Evolutionary conservation across 768 basidiomycete genomes (phyloP), one percentile per base, ranked within the genome.

Genomic region (Cantharellus cinnabarinus): DNA sequence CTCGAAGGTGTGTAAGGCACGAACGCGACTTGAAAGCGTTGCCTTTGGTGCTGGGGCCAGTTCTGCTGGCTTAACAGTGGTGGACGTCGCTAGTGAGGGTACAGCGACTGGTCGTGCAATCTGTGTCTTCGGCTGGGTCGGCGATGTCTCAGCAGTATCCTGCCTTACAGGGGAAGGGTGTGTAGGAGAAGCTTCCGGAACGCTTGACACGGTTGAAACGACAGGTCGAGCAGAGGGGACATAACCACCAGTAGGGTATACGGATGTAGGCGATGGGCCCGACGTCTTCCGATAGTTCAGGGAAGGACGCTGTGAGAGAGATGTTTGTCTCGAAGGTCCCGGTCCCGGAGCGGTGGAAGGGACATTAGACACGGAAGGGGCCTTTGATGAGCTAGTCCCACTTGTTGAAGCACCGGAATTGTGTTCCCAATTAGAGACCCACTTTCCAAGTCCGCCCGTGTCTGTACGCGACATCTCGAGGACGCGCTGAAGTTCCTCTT

Each of bases 381-480:
- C 56, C 35, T 68, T 70, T 1, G 74, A 66, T 64, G 78, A 77
- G 4, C 71, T 67, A 0, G 72, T 62, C 7, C 10, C 38, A 10
- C 37, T 40, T 7, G 56, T 5, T 14, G 38, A 39, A 38, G 38
- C 56, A 42, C 56, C 41, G 14, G 10, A 37, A 38, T 40, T 37
- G 5, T 5, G 14, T 7, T 35, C 34, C 15, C 42, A 40, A 14
- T 57, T 14, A 10, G 10, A 14, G 5, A 57, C 56, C 76, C 81
- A 82, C 41, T 76, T 73, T 3, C 67, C 64, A 54, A 88, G 76
- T 0, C 90, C 91, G 5, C 91, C 91, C 63, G 83, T 85, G 67
- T 97, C 91, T 58, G 83, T 81, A 72, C 90, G 83, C n/a, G 85
- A 89, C 72, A 95, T 81, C 66, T 94, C 91, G 37, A 98, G 74